phyloP scores from a whole-genome alignment of 441 rosid species.

The Aquilaria agallochum region DNA sequence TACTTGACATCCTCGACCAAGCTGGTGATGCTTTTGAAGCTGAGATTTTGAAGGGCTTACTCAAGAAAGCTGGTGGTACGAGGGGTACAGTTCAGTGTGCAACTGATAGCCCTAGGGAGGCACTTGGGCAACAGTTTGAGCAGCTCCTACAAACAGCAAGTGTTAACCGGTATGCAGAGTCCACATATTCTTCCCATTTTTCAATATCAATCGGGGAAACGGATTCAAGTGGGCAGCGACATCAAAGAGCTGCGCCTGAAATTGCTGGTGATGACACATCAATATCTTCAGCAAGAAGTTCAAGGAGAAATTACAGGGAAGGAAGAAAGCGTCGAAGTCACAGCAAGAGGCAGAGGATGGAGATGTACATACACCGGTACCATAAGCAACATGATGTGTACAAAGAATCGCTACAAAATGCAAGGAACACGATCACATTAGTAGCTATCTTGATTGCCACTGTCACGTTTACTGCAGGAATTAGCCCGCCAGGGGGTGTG shows the following conservation, averaged over 20 bases:
- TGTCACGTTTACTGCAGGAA: conserved; percentile 28
- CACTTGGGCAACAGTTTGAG: conserved; percentile 7
- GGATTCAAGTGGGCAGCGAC: background rate
- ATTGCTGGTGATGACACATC: background rate
- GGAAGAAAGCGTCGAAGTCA: background rate
- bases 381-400: conserved; percentile 13
- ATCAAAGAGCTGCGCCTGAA: background rate
- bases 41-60: conserved; percentile 5
- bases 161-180: background rate
- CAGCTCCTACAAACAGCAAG: background rate
- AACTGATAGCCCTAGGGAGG: conserved; percentile 1
- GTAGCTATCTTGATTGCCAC: conserved; percentile 30
- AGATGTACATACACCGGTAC: background rate
- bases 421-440: conserved; percentile 30
- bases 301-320: background rate
- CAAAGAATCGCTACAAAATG: conserved; percentile 26
- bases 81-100: background rate
- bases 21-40: background rate
- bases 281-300: background rate
- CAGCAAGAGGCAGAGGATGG: background rate
- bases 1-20: conserved; percentile 22
- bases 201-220: background rate
- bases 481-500: conserved; percentile 30
- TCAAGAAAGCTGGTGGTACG: conserved; percentile 5
- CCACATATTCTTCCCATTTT: background rate